Evolutionary conservation across 257 asterid species (phyloP).

Genomic region (Penstemon barbatus): DNA sequence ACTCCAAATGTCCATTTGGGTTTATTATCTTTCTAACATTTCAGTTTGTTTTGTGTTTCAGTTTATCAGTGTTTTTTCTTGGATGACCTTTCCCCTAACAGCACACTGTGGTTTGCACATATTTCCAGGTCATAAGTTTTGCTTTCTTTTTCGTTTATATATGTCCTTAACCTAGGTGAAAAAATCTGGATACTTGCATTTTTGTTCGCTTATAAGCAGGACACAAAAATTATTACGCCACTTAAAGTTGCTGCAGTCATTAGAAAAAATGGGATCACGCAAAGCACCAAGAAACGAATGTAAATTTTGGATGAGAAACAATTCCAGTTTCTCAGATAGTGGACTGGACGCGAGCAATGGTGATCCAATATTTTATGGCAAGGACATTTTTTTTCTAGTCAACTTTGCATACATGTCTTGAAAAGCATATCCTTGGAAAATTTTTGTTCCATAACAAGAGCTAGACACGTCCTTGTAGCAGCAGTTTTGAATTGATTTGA

Average conservation of each 20-base stretch:
- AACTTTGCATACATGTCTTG: too few species aligned
- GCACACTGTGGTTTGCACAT: not conserved
- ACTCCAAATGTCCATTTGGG: too few species aligned
- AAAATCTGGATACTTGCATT: constrained; percentile 50
- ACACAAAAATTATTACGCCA: constrained; percentile 60
- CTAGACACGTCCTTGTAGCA: too few species aligned
- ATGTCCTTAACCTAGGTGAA: constrained; percentile 40
- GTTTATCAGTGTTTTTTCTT: constrained; percentile 34
- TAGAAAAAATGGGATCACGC: constrained; percentile 48
- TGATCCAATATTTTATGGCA: constrained; percentile 11
- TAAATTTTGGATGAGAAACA: constrained; percentile 24
- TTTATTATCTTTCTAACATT: too few species aligned
- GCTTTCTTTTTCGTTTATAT: constrained; percentile 6
- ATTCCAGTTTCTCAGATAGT: constrained; percentile 28
- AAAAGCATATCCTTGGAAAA: too few species aligned
- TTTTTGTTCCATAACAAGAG: too few species aligned
- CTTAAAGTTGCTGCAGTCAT: constrained; percentile 62
- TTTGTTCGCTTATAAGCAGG: constrained; percentile 57
- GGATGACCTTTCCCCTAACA: not conserved
- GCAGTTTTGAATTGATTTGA: too few species aligned
- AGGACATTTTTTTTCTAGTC: too few species aligned
- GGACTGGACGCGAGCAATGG: constrained; percentile 16
- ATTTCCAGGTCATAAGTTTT: constrained; percentile 4
- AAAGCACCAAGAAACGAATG: constrained; percentile 33
- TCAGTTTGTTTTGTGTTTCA: constrained; percentile 47